Conservation (phyloP, 768 basidiomycete species). For the Amyloporia xantha region DNA sequence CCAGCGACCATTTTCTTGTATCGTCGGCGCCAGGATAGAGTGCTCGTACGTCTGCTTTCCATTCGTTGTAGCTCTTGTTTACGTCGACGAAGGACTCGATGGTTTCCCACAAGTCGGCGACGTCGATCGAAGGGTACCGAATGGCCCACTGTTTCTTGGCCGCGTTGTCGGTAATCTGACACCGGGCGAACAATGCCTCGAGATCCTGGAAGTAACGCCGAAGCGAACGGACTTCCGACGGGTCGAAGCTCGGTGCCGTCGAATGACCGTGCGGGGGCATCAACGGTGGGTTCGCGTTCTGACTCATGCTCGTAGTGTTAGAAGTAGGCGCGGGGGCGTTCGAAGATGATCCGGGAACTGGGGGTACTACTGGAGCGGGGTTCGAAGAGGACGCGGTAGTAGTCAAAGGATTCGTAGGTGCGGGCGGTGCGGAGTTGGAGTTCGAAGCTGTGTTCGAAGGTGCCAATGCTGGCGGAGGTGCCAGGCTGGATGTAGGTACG, state of each 20-base stretch:
- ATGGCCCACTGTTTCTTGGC: slow-evolving; percentile 1
- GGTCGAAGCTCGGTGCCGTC: slow-evolving; percentile 7
- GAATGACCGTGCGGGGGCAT: slow-evolving; percentile 6
- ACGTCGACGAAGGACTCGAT: slow-evolving; percentile 14
- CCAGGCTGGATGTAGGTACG: background rate
- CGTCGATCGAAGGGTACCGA: slow-evolving; percentile 2
- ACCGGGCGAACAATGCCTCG: slow-evolving; percentile 1
- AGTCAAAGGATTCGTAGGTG: background rate
- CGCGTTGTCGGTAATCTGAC: background rate
- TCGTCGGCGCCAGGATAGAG: slow-evolving; percentile 18
- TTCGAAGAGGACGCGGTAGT: background rate
- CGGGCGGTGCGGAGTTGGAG: too few species aligned
- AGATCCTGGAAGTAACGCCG: slow-evolving; percentile 12
- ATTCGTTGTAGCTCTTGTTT: slow-evolving; percentile 13
- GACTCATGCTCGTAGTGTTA: background rate
- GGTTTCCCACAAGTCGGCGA: slow-evolving; percentile 5
- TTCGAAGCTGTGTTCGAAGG: background rate
- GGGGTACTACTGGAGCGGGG: background rate
- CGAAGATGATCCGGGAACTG: background rate
- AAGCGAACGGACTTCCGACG: background rate
- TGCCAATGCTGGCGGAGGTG: background rate
- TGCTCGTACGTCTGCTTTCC: slow-evolving; percentile 18
- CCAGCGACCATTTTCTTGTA: slow-evolving; percentile 12
- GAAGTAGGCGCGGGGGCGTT: background rate
- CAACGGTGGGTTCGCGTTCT: background rate